phyloP scores from a whole-genome alignment of 495 filamentous ascomycete species.

The Daldinia concentrica region DNA sequence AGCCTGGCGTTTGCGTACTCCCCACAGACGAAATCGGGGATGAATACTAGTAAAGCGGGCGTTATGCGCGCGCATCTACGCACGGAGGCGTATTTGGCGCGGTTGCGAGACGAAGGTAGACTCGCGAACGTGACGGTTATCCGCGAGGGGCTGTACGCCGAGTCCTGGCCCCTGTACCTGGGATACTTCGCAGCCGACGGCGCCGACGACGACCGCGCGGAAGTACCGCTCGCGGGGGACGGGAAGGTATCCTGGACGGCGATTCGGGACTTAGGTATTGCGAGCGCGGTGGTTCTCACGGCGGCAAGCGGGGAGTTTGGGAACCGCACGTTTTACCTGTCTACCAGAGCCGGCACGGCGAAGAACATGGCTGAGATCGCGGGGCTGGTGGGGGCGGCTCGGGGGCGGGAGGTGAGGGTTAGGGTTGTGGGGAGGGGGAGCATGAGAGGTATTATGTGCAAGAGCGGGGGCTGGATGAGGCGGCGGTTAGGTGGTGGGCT shows the following conservation, averaged over 20 bases:
- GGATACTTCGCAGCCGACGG: conserved; percentile 59
- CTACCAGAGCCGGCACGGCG: conserved; percentile 39
- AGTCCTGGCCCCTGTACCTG: conserved; percentile 75
- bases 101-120: conserved; percentile 28
- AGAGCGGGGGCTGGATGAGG: conserved; percentile 46
- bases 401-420: conserved; percentile 36
- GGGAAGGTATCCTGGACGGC: conserved; percentile 55
- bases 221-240: conserved; percentile 53
- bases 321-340: conserved; percentile 49
- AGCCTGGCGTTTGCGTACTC: conserved; percentile 59
- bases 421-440: conserved; percentile 46
- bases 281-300: conserved; percentile 50
- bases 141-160: conserved; percentile 72
- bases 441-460: conserved; percentile 53
- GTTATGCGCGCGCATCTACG: conserved; percentile 76
- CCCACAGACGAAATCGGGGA: not conserved
- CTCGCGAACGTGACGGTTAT: conserved; percentile 61
- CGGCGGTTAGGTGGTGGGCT: conserved; percentile 56
- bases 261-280: conserved; percentile 56
- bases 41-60: conserved; percentile 37
- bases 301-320: conserved; percentile 32
- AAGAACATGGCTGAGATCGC: conserved; percentile 50
- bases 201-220: conserved; percentile 37
- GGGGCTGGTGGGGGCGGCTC: conserved; percentile 42
- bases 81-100: conserved; percentile 66